Conservation (phyloP, 495 filamentous ascomycete species). For the Astrothelium subdiscretum region DNA sequence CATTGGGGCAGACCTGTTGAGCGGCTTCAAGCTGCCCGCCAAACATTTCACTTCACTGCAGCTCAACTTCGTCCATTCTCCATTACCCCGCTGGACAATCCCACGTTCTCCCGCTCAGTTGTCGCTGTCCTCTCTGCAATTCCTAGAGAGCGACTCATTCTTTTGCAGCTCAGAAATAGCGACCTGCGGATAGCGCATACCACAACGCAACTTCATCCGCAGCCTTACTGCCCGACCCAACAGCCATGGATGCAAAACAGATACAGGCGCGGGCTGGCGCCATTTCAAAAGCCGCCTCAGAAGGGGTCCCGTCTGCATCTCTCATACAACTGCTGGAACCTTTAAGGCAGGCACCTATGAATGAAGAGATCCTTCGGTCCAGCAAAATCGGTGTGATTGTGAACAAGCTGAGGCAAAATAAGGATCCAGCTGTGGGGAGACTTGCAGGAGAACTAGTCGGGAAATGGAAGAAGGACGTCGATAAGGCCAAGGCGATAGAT, state of each 20-base stretch:
- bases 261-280: conserved; percentile 60
- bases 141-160: too few species aligned
- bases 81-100: not conserved
- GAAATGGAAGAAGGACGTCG: conserved; percentile 78
- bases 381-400: conserved; percentile 85
- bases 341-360: conserved; percentile 69
- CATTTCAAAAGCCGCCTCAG: conserved; percentile 62
- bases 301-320: conserved; percentile 50
- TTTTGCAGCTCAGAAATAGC: too few species aligned
- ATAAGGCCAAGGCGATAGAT: conserved; percentile 35
- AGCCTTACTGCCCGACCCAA: too few species aligned
- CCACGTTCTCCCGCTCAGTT: too few species aligned
- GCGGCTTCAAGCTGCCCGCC: not conserved
- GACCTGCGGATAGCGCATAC: too few species aligned
- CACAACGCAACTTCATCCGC: too few species aligned
- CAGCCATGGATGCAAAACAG: conserved; percentile 67
- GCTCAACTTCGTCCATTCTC: not conserved
- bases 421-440: conserved; percentile 61
- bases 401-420: conserved; percentile 66
- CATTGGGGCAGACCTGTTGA: not conserved
- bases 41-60: not conserved
- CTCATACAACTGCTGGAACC: conserved; percentile 61
- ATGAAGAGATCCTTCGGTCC: conserved; percentile 75
- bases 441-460: conserved; percentile 69
- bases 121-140: too few species aligned